Base-by-base conservation (phyloP, 768 basidiomycete genomes). In the Dentipellis sp. region DNA sequence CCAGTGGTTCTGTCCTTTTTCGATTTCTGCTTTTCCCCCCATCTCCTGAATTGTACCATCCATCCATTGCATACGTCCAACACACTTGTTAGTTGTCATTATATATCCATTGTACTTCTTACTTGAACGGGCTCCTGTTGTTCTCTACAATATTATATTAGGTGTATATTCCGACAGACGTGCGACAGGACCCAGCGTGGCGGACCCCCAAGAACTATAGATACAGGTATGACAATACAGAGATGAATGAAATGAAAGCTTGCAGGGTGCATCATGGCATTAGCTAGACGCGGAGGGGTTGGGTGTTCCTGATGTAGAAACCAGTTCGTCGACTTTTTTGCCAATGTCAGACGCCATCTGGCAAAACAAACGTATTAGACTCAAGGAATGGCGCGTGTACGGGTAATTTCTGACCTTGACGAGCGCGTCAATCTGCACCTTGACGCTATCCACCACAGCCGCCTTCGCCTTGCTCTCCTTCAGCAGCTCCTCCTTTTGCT, bases 391-490 rank as follows among this genome's bases (percentile, higher is more conserved):
- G 42, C 23, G 9, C 23, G 35, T 17, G 14, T 8, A 16, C 42
- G 19, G 29, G 12, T 29, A 17, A 17, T 46, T 36, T 60, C 63
- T 35, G 53, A 84, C 89, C 82, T 88, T 91, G 68, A 86, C 78
- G 34, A 91, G 75, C 3, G 75, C 69, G 65, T 91, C 91, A 57
- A 93, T 83, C 62, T 91, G 87, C 7, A 75, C 65, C 67, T 91
- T 91, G 60, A 94, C 82, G 60, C 69, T 84, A 64, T 94, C 91
- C 74, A 89, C 78, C 17, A 82, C 85, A 42, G 77, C 67, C 29
- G 78, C 71, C 67, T 91, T 87, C n/a, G 75, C 65, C 70, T 86
- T 88, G 73, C 86, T 88, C 66, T 88, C 79, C 65, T 86, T 91
- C 56, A 92, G 74, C 50, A 93, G 76, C 10, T 88, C 84, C 52